Base-by-base conservation (phyloP, 2,329 filamentous ascomycete species). In the Nannizzia gypsea region DNA sequence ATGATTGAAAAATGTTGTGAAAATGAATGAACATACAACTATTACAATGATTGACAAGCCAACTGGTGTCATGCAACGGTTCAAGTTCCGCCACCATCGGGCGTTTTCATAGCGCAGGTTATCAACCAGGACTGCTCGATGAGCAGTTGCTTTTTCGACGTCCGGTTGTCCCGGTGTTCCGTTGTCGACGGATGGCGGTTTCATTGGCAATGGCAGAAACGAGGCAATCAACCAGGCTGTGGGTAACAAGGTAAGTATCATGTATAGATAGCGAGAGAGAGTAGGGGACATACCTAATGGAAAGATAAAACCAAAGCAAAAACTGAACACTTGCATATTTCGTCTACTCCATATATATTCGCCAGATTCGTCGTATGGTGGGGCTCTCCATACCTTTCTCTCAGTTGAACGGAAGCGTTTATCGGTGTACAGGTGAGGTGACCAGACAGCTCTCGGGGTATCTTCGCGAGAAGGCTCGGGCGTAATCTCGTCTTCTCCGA, bases 151-250 rank as follows among this genome's bases (percentile, higher is more conserved):
- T 46, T 72, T 71, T 61, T 77, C 76, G 44, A 77, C 62, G 60
- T 72, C 67, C 24, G 69, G 50, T 9, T 60, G 34, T 66, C 71
- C 63, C 59, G 65, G 57, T 59, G 67, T 68, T 28, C 67, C 71
- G 42, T 78, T 74, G 71, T 83, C 81, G 17, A 80, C 74, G 0
- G 73, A 66, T 20, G 77, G 73, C 6, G 84, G 81, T 59, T 80
- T 79, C 1, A 76, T 76, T 8, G 88, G 88, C 5, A 95, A 73
- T 0, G 88, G 88, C 11, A 93, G 76, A 59, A 91, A 79, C 0
- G 89, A 82, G 1, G 86, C 90, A 63, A 90, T 77, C 76, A 92
- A 88, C 89, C 89, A 95, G 59, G 86, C 87, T 86, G 65, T 56
- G 60, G 54, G 46, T 38, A 15, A 66, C 56, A 44, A 58, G 50